phyloP scores from a whole-genome alignment of 768 basidiomycete species.

The Amanita pseudoporphyria region DNA sequence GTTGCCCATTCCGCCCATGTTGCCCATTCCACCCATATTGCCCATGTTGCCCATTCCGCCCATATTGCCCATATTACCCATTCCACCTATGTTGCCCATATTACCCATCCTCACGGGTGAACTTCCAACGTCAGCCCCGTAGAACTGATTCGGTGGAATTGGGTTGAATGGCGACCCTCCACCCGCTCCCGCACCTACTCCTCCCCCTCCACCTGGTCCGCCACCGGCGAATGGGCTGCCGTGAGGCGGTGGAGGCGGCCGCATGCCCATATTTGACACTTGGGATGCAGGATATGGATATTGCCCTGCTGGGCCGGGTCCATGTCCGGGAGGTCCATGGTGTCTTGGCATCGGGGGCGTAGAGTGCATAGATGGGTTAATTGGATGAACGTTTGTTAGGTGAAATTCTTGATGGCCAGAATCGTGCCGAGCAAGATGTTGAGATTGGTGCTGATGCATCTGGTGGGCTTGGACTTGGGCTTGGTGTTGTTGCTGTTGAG shows the following conservation, averaged over 20 bases:
- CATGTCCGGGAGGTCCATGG: slow-evolving; percentile 9
- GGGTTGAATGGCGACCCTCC: slow-evolving; percentile 23
- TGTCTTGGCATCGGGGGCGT: slow-evolving; percentile 10
- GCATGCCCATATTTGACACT: slow-evolving; percentile 14
- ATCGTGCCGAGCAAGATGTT: slow-evolving; percentile 21
- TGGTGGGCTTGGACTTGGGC: slow-evolving; percentile 16
- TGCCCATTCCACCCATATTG: slow-evolving; percentile 23
- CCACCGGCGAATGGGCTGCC: slow-evolving; percentile 7
- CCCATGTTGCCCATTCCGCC: slow-evolving; percentile 22
- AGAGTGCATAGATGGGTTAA: slow-evolving; percentile 14
- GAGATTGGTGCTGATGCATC: slow-evolving; percentile 19
- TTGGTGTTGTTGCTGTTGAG: slow-evolving; percentile 19
- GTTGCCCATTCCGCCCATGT: slow-evolving; percentile 20
- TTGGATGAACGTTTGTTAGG: slow-evolving; percentile 17
- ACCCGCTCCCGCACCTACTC: slow-evolving; percentile 11
- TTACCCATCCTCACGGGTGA: slow-evolving; percentile 28
- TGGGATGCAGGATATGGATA: slow-evolving; percentile 10
- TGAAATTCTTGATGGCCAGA: slow-evolving; percentile 23
- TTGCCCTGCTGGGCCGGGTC: slow-evolving; percentile 1
- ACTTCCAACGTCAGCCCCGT: slow-evolving; percentile 16
- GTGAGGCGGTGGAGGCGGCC: slow-evolving; percentile 21
- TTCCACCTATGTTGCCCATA: slow-evolving; percentile 9
- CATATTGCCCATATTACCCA: slow-evolving; percentile 18
- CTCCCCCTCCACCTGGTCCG: not conserved
- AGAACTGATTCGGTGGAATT: slow-evolving; percentile 22